Evolutionary conservation across 345 rosid genomes (phyloP).

Genomic region (Bretschneidera sinensis): DNA sequence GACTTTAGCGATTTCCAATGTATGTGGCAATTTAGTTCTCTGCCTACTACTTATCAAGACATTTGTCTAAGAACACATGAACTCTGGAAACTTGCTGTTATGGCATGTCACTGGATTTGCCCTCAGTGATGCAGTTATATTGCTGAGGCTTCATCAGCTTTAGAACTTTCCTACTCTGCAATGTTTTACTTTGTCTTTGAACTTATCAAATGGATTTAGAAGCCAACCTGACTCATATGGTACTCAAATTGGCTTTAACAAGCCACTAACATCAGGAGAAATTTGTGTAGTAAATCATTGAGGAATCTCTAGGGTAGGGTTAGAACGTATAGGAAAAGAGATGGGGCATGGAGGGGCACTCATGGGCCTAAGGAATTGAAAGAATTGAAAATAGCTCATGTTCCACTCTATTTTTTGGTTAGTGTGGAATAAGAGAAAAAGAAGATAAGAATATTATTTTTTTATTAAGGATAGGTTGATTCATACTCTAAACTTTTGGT

Average conservation of each 20-base stretch:
- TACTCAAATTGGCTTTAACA: slow-evolving; percentile 6
- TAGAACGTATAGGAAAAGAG: no score
- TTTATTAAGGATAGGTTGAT: no score
- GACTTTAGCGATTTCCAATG: slow-evolving; percentile 89
- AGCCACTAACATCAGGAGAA: not conserved
- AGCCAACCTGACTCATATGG: not conserved
- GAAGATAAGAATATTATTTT: no score
- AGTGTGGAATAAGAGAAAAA: no score
- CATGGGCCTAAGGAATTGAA: no score
- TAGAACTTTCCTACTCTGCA: not conserved
- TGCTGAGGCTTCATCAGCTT: no score
- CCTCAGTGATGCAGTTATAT: not conserved
- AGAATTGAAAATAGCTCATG: no score
- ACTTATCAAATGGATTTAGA: not conserved
- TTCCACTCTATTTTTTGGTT: no score
- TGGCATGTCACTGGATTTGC: not conserved
- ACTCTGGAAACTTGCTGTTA: not conserved
- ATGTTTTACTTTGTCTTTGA: slow-evolving; percentile 1
- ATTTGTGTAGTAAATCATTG: not conserved
- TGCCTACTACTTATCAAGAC: not conserved
- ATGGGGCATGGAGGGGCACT: no score
- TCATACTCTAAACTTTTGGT: no score
- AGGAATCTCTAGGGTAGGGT: no score
- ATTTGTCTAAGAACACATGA: not conserved
- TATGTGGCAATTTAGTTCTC: slow-evolving; percentile 32